These are phyloP conservation scores for Quercus bicolor DNA, from an alignment of 306 rosid species.

Conservation along the genomic window DNA sequence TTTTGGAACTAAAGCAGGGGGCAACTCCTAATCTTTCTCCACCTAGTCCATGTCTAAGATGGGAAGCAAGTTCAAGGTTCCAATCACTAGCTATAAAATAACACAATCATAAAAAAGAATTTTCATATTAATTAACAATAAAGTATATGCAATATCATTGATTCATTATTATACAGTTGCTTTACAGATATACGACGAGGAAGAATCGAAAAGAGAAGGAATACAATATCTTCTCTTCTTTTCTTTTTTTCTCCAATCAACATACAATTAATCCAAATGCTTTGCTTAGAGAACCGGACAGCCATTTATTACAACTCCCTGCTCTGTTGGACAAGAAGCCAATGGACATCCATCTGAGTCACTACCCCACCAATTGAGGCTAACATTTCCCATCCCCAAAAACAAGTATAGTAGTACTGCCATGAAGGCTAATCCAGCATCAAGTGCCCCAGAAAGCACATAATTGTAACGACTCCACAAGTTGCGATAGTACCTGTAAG, in stretches of 20 bases:
- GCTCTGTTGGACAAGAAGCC: constrained; percentile 73
- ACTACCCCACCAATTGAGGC: constrained; percentile 75
- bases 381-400: constrained; percentile 50
- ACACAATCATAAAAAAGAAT: too few relatives aligned
- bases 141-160: too few relatives aligned
- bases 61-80: too few relatives aligned
- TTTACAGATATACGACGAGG: background rate
- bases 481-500: constrained; percentile 53
- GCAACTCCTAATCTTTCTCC: too few relatives aligned
- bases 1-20: too few relatives aligned
- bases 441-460: constrained; percentile 71
- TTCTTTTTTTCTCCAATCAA: too few relatives aligned
- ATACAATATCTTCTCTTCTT: background rate
- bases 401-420: constrained; percentile 63
- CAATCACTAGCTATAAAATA: too few relatives aligned
- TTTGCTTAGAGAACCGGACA: constrained; percentile 39
- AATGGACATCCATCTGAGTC: constrained; percentile 63
- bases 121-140: too few relatives aligned
- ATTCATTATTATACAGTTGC: too few relatives aligned
- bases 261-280: background rate
- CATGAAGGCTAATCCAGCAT: constrained; percentile 88
- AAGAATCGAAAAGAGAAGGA: background rate
- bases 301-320: constrained; percentile 34
- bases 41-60: too few relatives aligned
- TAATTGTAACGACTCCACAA: constrained; percentile 91